phyloP scores from a whole-genome alignment of 164 flowering plant genomes.

The Aristolochia fimbriata region DNA sequence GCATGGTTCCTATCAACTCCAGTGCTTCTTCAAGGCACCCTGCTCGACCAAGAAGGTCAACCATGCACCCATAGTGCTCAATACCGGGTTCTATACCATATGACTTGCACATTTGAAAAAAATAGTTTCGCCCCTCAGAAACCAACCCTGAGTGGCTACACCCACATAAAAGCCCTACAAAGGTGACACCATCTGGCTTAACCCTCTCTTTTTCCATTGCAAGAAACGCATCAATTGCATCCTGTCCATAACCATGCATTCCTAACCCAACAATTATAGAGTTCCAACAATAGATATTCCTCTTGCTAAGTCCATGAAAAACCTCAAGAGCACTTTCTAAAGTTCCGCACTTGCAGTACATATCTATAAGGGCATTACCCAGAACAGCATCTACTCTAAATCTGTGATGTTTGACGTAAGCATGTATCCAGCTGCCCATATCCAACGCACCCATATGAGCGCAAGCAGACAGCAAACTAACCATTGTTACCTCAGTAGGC shows the following conservation, averaged over 20 bases:
- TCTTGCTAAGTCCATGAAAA: slow-evolving; percentile 19
- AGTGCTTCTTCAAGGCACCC: slow-evolving; percentile 28
- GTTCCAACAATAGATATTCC: slow-evolving; percentile 32
- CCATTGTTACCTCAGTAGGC: slow-evolving; percentile 34
- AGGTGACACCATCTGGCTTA: slow-evolving; percentile 32
- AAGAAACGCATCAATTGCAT: slow-evolving; percentile 26
- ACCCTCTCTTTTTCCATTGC: slow-evolving; percentile 20
- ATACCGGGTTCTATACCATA: slow-evolving; percentile 29
- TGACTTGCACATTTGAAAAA: slow-evolving; percentile 18
- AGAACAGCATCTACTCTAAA: slow-evolving; percentile 22
- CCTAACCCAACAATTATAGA: slow-evolving; percentile 31
- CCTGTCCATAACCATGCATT: slow-evolving; percentile 31
- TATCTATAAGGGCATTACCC: slow-evolving; percentile 36
- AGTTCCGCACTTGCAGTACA: slow-evolving; percentile 34
- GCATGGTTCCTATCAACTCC: slow-evolving; percentile 23
- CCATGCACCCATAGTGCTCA: slow-evolving; percentile 42
- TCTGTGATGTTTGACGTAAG: slow-evolving; percentile 18
- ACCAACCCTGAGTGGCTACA: slow-evolving; percentile 39
- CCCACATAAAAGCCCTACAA: slow-evolving; percentile 31
- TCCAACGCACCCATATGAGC: slow-evolving; percentile 39
- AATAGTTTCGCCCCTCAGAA: slow-evolving; percentile 19
- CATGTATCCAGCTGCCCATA: slow-evolving; percentile 31
- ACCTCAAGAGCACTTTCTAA: slow-evolving; percentile 26
- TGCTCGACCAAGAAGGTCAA: slow-evolving; percentile 32
- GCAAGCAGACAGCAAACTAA: slow-evolving; percentile 34